Evolutionary conservation across 2,329 filamentous ascomycete species (phyloP).

Genomic region (Amauroascus verrucosus): DNA sequence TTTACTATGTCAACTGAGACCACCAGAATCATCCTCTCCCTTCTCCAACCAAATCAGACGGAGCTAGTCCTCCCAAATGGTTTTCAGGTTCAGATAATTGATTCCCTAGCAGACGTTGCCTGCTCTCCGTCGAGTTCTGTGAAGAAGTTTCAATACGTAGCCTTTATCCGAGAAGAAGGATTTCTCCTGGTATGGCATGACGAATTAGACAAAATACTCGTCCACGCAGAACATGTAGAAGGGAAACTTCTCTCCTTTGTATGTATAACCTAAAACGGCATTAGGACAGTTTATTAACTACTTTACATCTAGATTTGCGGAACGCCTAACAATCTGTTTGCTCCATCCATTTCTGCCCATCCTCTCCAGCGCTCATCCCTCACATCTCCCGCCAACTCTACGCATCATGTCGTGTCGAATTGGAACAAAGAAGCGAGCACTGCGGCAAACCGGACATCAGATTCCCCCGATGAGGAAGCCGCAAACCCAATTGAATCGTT

Average conservation of each 20-base stretch:
- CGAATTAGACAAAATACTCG: conserved; percentile 33
- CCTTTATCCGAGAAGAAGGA: conserved; percentile 35
- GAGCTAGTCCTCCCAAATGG: conserved; percentile 36
- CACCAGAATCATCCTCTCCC: conserved; percentile 38
- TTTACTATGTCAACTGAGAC: conserved; percentile 43
- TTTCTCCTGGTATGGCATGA: conserved; percentile 39
- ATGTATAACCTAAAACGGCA: conserved; percentile 1
- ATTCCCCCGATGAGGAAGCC: conserved; percentile 17
- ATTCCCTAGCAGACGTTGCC: conserved; percentile 34
- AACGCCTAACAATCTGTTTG: conserved; percentile 15
- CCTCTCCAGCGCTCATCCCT: conserved; percentile 15
- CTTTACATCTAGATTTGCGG: conserved; percentile 16
- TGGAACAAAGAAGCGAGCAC: conserved; percentile 20
- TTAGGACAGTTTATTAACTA: neutral
- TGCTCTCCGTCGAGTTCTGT: conserved; percentile 31
- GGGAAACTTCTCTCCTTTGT: conserved; percentile 18
- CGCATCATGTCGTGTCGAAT: conserved; percentile 16
- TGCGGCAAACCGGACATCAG: neutral
- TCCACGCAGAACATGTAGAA: conserved; percentile 26
- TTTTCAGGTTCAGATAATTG: conserved; percentile 39
- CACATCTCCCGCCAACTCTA: conserved; percentile 15
- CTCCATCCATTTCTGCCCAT: conserved; percentile 3
- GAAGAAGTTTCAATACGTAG: conserved; percentile 37
- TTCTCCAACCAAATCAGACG: conserved; percentile 32
- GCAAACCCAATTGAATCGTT: conserved; percentile 31